Evolutionary conservation across 106 monocot species (phyloP).

Genomic region (Phalaenopsis aphrodite): DNA sequence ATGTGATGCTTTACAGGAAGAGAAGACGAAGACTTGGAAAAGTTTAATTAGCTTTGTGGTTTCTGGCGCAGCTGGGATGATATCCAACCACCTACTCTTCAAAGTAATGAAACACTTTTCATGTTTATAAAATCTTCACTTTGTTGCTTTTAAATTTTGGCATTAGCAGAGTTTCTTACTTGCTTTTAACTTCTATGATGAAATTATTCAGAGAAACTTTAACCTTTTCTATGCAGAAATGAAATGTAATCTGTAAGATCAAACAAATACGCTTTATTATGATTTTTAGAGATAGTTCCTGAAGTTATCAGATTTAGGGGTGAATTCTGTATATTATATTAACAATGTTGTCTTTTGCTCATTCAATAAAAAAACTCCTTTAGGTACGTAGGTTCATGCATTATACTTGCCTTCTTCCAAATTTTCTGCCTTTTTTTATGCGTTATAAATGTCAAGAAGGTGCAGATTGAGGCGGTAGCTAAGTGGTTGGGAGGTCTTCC

Average conservation of each 20-base stretch:
- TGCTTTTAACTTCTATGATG: background rate
- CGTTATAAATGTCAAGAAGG: background rate
- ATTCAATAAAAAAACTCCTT: background rate
- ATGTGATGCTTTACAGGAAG: slow-evolving; percentile 38
- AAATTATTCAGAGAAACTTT: background rate
- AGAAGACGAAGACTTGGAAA: slow-evolving; percentile 97
- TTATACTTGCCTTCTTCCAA: no score
- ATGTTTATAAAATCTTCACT: background rate
- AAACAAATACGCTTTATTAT: background rate
- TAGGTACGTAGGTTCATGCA: background rate
- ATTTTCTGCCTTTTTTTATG: background rate
- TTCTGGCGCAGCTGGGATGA: slow-evolving; percentile 98
- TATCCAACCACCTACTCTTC: slow-evolving; percentile 98
- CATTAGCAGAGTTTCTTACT: no score
- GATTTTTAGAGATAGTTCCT: background rate
- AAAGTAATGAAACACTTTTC: slow-evolving; percentile 30
- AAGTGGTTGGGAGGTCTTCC: no score
- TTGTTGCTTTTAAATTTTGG: no score
- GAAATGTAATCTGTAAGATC: background rate
- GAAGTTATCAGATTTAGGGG: no score
- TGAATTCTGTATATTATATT: background rate
- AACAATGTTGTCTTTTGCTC: background rate
- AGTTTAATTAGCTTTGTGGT: slow-evolving; percentile 72
- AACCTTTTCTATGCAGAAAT: background rate
- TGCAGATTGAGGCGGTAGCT: no score